Evolutionary conservation across 176 grass and related monocot species (phyloP).

Genomic region (Metroxylon sagu): DNA sequence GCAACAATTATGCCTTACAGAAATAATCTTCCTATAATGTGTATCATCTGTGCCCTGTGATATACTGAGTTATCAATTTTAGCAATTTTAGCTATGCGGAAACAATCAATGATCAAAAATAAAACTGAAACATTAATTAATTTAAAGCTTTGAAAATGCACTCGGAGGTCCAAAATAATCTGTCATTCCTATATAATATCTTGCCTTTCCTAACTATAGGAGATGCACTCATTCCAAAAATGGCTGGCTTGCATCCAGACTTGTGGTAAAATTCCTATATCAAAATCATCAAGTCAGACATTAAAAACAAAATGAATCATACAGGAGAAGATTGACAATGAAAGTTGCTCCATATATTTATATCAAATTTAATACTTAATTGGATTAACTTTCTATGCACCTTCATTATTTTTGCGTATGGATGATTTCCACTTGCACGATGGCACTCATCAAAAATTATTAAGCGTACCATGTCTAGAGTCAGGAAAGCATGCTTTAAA

Average conservation of each 20-base stretch:
- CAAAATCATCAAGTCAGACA: neutral
- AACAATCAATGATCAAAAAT: too few relatives aligned
- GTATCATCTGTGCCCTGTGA: too few relatives aligned
- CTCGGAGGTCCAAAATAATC: too few relatives aligned
- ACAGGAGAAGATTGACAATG: too few relatives aligned
- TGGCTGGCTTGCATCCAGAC: conserved; percentile 35
- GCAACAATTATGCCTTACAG: too few relatives aligned
- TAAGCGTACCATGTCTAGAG: conserved; percentile 26
- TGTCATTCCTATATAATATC: neutral
- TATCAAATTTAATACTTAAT: neutral
- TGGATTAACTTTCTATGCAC: neutral
- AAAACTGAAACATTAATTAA: too few relatives aligned
- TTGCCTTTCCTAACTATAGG: conserved; percentile 42
- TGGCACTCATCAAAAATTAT: conserved; percentile 70
- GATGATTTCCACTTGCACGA: conserved; percentile 52
- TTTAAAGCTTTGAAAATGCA: too few relatives aligned
- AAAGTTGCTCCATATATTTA: too few relatives aligned
- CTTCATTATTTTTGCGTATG: conserved; percentile 56
- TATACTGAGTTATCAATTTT: too few relatives aligned
- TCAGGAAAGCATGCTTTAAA: conserved; percentile 49
- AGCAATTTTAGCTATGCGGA: too few relatives aligned
- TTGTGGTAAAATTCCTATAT: conserved; percentile 49
- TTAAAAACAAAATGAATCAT: neutral
- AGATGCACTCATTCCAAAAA: conserved; percentile 61
- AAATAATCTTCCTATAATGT: too few relatives aligned